Percentiles rank a stretch among this genome's conserved stretches.
Conservation (phyloP, 202 grass and related monocot species). For the Digitaria exilis region DNA sequence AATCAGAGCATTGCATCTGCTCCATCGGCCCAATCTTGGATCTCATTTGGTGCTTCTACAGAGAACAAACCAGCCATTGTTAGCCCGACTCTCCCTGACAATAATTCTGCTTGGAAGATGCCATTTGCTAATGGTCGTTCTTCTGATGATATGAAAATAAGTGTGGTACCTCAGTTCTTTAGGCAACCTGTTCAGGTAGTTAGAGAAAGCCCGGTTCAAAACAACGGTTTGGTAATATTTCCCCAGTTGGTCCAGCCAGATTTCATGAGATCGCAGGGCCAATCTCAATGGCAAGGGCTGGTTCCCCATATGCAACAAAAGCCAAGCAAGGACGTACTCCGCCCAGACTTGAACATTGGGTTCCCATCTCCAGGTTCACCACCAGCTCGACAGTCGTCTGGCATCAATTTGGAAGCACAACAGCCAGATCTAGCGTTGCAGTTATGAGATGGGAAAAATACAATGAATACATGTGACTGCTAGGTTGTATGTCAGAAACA, state of each 20-base stretch:
- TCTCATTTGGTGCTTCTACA: conserved; percentile 74
- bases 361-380: conserved; percentile 85
- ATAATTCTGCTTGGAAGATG: conserved; percentile 63
- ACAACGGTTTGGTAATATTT: conserved; percentile 85
- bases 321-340: conserved; percentile 67
- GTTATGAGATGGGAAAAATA: conserved; percentile 50
- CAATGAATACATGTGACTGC: conserved; percentile 18
- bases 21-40: conserved; percentile 71
- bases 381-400: conserved; percentile 67
- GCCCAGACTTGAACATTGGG: conserved; percentile 93
- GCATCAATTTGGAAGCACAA: conserved; percentile 93
- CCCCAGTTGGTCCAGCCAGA: conserved; percentile 78
- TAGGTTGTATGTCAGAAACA: conserved; percentile 18
- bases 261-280: conserved; percentile 63
- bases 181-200: conserved; percentile 66
- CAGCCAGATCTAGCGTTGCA: conserved; percentile 98
- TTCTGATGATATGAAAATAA: conserved; percentile 54
- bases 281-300: conserved; percentile 76
- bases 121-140: conserved; percentile 53
- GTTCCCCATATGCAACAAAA: conserved; percentile 70
- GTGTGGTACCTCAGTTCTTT: conserved; percentile 62
- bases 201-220: conserved; percentile 65
- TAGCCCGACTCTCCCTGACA: conserved; percentile 52
- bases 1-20: conserved; percentile 53
- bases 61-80: conserved; percentile 66